Conservation (phyloP, 2,329 filamentous ascomycete genomes). For the Pseudogymnoascus sp. region DNA sequence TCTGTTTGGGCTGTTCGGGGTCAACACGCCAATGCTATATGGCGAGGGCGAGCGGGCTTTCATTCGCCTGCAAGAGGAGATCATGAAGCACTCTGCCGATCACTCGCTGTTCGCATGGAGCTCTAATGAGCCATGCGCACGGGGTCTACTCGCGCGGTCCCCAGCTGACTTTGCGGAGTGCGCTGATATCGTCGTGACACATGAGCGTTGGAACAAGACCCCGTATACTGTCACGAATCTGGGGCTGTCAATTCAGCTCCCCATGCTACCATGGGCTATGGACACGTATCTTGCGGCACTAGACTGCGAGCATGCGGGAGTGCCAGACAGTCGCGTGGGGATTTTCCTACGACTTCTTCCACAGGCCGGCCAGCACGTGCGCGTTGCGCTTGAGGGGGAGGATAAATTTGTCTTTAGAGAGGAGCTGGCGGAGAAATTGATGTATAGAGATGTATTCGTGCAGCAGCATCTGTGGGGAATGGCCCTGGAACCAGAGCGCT, state of each 20-base stretch:
- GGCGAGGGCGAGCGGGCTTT: conserved; percentile 24
- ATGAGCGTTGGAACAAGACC: not conserved
- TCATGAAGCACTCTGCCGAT: conserved; percentile 26
- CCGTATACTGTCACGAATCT: conserved; percentile 18
- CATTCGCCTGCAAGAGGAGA: conserved; percentile 25
- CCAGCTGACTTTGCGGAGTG: conserved; percentile 7
- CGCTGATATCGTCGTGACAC: not conserved
- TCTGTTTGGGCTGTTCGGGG: conserved; percentile 25
- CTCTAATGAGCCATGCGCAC: not conserved
- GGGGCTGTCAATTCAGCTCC: conserved; percentile 16
- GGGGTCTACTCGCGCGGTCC: conserved; percentile 13
- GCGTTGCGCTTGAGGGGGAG: not conserved
- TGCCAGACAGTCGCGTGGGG: conserved; percentile 6
- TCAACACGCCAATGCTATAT: conserved; percentile 31
- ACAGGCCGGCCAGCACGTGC: conserved; percentile 6
- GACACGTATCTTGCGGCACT: conserved; percentile 18
- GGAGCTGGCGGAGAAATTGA: not conserved
- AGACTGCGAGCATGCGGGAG: conserved; percentile 12
- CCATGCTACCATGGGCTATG: conserved; percentile 18
- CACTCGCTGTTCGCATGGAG: conserved; percentile 30
- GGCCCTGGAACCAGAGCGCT: not conserved
- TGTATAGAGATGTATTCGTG: not conserved
- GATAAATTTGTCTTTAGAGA: not conserved
- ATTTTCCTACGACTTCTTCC: conserved; percentile 11
- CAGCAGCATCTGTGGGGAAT: not conserved